Percentiles rank a stretch among this genome's conserved stretches.
Evolutionary conservation across 2,329 filamentous ascomycete genomes (phyloP).

Genomic region (Neofusicoccum kwambonambiense): DNA sequence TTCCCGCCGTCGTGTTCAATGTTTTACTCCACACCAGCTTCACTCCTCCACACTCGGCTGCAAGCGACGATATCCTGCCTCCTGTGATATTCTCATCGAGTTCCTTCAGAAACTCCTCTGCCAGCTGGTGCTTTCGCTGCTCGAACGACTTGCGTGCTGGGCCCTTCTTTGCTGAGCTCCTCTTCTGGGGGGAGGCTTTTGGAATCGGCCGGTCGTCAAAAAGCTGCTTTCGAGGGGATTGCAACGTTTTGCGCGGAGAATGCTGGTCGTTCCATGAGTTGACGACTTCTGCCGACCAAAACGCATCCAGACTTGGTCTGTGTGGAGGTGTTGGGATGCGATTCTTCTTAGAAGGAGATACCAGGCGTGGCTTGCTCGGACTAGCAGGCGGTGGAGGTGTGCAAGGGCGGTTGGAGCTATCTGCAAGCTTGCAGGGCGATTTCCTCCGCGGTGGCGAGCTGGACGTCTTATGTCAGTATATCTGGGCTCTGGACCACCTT

Average conservation of each 20-base stretch:
- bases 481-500: background rate
- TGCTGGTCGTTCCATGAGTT: slow-evolving; percentile 38
- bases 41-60: slow-evolving; percentile 66
- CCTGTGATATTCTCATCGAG: slow-evolving; percentile 66
- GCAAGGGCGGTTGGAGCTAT: slow-evolving; percentile 26
- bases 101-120: slow-evolving; percentile 63
- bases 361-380: slow-evolving; percentile 30
- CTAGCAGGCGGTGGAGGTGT: slow-evolving; percentile 31
- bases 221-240: slow-evolving; percentile 31
- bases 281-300: slow-evolving; percentile 37
- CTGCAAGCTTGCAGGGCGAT: slow-evolving; percentile 32
- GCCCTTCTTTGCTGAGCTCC: slow-evolving; percentile 29
- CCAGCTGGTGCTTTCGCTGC: slow-evolving; percentile 60
- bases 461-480: background rate
- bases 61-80: slow-evolving; percentile 58
- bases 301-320: slow-evolving; percentile 38
- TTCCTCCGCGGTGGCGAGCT: slow-evolving; percentile 15
- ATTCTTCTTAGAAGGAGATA: slow-evolving; percentile 37
- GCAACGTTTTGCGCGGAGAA: slow-evolving; percentile 35
- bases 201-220: background rate
- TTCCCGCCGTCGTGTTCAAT: slow-evolving; percentile 75
- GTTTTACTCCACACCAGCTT: slow-evolving; percentile 72
- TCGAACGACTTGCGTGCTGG: slow-evolving; percentile 57
- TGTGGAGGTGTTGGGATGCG: slow-evolving; percentile 30
- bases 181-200: slow-evolving; percentile 29